Evolutionary conservation across 1,284 basidiomycete species (phyloP).

Genomic region (Lentinula novae-zelandiae): DNA sequence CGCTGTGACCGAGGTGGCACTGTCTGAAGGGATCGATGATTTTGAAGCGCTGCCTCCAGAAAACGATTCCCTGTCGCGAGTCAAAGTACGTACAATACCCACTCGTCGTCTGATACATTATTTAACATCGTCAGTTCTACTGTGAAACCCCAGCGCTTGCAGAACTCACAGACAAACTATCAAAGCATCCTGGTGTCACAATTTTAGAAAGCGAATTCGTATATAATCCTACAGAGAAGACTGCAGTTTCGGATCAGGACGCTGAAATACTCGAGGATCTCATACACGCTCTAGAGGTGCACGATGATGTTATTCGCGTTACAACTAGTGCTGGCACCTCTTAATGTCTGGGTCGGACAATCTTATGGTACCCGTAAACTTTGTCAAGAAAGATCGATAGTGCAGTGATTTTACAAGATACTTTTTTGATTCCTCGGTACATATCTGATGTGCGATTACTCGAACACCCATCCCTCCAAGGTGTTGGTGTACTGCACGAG

Average conservation of each 20-base stretch:
- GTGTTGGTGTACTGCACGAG: constrained; percentile 72
- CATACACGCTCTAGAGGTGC: constrained; percentile 53
- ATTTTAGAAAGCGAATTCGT: constrained; percentile 54
- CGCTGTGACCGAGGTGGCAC: constrained; percentile 44
- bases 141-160: constrained; percentile 48
- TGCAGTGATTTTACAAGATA: not conserved
- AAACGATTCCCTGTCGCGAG: constrained; percentile 28
- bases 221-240: constrained; percentile 48
- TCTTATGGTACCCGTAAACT: too few relatives aligned
- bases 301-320: constrained; percentile 62
- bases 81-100: constrained; percentile 35
- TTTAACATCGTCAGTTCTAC: constrained; percentile 39
- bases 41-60: constrained; percentile 33
- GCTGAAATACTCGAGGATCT: constrained; percentile 42
- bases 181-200: constrained; percentile 30
- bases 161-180: constrained; percentile 40
- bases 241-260: constrained; percentile 35
- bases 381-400: not conserved
- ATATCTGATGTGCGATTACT: constrained; percentile 43
- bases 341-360: not conserved
- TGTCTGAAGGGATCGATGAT: constrained; percentile 53
- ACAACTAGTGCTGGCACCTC: constrained; percentile 37
- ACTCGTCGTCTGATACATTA: not conserved
- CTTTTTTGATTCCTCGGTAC: not conserved
- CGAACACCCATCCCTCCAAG: constrained; percentile 78